phyloP scores from a whole-genome alignment of 2,329 filamentous ascomycete species.

The Fusarium floridanum region DNA sequence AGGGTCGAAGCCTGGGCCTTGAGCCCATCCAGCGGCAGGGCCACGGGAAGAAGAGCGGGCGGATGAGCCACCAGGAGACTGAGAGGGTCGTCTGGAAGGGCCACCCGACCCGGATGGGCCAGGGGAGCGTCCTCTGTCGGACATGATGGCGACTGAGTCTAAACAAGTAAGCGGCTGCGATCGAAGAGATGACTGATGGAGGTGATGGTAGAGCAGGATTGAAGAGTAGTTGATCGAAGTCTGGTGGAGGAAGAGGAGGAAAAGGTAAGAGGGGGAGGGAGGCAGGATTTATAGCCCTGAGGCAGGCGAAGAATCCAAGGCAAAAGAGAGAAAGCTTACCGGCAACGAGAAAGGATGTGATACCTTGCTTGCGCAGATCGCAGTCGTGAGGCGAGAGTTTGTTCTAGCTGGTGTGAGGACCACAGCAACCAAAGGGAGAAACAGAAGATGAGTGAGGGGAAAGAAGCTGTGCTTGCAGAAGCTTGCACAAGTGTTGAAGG shows the following conservation, averaged over 20 bases:
- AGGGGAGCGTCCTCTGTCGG: conserved; percentile 50
- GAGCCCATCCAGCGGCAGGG: conserved; percentile 42
- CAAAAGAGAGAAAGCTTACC: conserved; percentile 20
- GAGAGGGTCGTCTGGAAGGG: conserved; percentile 32
- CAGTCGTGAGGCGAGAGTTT: conserved; percentile 2
- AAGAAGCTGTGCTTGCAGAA: conserved; percentile 2
- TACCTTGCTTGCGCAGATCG: background rate
- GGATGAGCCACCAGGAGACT: conserved; percentile 37
- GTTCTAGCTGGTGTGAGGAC: conserved; percentile 22
- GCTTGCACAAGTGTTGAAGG: background rate
- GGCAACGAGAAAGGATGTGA: conserved; percentile 6
- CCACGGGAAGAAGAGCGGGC: conserved; percentile 33
- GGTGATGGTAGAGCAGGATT: background rate
- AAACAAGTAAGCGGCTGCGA: conserved; percentile 9
- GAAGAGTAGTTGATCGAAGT: conserved; percentile 5
- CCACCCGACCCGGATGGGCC: conserved; percentile 34
- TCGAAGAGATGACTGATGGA: background rate
- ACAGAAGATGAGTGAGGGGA: background rate
- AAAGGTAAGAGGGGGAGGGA: conserved; percentile 1
- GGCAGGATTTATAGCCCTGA: conserved; percentile 8
- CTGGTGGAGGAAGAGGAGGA: background rate
- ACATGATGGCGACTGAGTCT: conserved; percentile 45
- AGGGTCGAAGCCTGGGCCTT: conserved; percentile 59
- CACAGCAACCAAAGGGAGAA: background rate
- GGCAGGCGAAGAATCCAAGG: background rate